phyloP scores from a whole-genome alignment of 148 eudicot genomes.

The Fagopyrum esculentum region DNA sequence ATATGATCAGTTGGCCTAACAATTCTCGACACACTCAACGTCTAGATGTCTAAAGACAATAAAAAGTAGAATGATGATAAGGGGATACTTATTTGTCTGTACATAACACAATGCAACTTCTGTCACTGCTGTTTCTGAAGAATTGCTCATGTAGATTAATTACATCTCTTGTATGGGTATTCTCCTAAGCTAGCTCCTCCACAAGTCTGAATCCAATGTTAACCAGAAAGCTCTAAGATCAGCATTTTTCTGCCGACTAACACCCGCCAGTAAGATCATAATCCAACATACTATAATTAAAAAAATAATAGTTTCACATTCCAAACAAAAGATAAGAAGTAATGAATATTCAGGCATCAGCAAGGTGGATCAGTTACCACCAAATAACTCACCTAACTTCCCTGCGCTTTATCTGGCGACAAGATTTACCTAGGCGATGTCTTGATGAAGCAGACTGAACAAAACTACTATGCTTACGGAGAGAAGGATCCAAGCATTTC shows the following conservation, averaged over 20 bases:
- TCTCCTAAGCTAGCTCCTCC: not conserved
- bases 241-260: not conserved
- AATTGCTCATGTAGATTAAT: not conserved
- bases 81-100: not conserved
- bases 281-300: too few relatives aligned
- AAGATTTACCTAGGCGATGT: constrained; percentile 64
- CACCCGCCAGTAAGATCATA: not conserved
- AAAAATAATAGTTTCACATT: not conserved
- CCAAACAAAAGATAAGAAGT: not conserved
- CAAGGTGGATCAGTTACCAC: not conserved
- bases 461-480: constrained; percentile 38
- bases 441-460: constrained; percentile 35
- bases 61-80: not conserved
- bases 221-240: not conserved
- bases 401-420: constrained; percentile 55
- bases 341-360: not conserved
- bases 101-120: not conserved
- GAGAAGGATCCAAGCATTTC: constrained; percentile 34
- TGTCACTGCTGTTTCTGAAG: not conserved
- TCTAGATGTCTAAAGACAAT: not conserved
- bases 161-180: not conserved
- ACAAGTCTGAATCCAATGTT: not conserved
- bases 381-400: constrained; percentile 37
- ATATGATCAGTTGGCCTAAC: not conserved
- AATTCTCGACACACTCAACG: not conserved